Base-by-base conservation (phyloP, 257 asterid species). In the Solanum virginianum region DNA sequence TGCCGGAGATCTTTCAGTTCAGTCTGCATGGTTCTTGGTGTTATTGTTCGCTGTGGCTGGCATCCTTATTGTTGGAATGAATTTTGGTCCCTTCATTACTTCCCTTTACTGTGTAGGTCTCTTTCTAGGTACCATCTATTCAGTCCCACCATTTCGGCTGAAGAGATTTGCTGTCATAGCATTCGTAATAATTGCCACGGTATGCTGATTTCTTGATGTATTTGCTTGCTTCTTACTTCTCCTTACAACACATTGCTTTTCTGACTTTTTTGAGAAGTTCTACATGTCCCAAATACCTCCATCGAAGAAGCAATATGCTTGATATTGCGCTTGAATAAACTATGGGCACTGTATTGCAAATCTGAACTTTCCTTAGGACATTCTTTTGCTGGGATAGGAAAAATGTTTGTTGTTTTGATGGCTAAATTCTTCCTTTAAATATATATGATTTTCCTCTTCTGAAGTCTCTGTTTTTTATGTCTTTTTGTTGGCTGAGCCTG, bases 71-170 rank as follows among this genome's bases (percentile, higher is more conserved):
- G 99, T 95, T 80, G 98, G 94, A 36, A 66, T 91, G 85, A 97
- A 95, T 85, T 97, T 94, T 86, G 99, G 97, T 80, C 94, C 98
- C 56, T 95, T 96, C 90, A 96, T 96, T 80, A 88, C 97, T 56
- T 85, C 92, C 47, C 99, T 96, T 87, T 96, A 94, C 88, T 91
- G 95, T 91, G 91, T 96, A 36, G 99, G 99, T 84, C 99, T 96
- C 88, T 91, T 94, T 84, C 95, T 95, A 71, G 98, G 99, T 75
- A 97, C 98, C 69, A 94, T 97, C 68, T 97, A 97, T 86, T 97
- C 99, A 59, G 99, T 95, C 83, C 99, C 99, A 62, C 99, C 99
- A 62, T 92, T 97, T 84, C 94, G 99, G 83, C 87, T 97, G 98
- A 97, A 95, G 92, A 92, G 92, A 92, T 91, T 72, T 89, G 93